Percentiles rank a stretch among this genome's conserved stretches.
These are phyloP conservation scores for Cytospora leucostoma DNA, from an alignment of 2,329 filamentous ascomycete genomes.

Conservation along the genomic window DNA sequence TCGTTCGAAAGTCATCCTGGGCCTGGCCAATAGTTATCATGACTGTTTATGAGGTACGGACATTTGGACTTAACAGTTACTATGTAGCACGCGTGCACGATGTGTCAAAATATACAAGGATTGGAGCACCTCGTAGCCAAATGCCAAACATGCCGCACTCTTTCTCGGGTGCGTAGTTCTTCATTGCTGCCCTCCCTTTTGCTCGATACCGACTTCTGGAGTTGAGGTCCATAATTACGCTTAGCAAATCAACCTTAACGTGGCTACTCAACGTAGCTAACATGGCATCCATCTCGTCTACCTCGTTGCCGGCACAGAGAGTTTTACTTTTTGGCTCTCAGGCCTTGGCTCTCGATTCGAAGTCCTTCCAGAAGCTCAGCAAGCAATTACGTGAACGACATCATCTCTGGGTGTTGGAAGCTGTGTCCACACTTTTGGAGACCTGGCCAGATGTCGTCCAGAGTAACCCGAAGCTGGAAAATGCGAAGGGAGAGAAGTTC, in stretches of 20 bases:
- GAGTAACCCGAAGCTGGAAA: slow-evolving; percentile 3
- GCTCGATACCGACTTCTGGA: neutral
- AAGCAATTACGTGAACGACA: neutral
- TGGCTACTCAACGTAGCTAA: slow-evolving; percentile 15
- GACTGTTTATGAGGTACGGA: no score
- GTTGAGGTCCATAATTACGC: neutral
- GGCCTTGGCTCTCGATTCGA: slow-evolving; percentile 10
- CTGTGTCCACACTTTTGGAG: slow-evolving; percentile 3
- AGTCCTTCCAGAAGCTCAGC: slow-evolving; percentile 14
- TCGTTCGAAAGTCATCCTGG: neutral
- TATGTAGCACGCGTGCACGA: neutral
- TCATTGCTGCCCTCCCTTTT: neutral
- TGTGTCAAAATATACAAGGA: slow-evolving; percentile 2
- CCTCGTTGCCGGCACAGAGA: slow-evolving; percentile 8
- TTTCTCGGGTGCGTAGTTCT: neutral
- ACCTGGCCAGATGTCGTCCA: slow-evolving; percentile 11
- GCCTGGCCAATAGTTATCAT: neutral
- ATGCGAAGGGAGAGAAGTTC: slow-evolving; percentile 3
- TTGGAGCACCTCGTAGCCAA: neutral
- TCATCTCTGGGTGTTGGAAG: slow-evolving; percentile 3
- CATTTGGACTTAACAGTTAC: no score
- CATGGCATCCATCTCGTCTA: slow-evolving; percentile 1
- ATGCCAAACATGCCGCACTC: neutral
- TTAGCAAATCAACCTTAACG: neutral
- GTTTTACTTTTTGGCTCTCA: slow-evolving; percentile 12